Evolutionary conservation across 208 protist genomes (phyloP).

Genomic region (Leishmania gerbilli): DNA sequence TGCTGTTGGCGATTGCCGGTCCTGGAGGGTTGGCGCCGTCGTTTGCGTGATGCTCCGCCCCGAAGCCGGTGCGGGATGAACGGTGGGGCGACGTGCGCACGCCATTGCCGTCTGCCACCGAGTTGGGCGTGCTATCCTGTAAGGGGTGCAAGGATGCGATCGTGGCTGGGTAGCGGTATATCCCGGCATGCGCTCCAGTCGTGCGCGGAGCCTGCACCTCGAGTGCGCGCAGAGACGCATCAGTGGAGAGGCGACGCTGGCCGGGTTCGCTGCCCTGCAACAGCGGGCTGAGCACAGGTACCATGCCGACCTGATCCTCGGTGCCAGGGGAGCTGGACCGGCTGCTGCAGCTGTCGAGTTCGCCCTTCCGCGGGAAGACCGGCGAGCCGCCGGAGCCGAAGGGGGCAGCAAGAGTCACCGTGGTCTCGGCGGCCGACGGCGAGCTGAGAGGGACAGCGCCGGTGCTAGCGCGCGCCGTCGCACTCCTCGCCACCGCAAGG

Average conservation of each 20-base stretch:
- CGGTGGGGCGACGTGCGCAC: not conserved
- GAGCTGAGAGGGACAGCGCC: slow-evolving; percentile 1
- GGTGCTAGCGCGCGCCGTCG: not conserved
- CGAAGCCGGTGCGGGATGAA: not conserved
- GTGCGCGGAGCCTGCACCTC: slow-evolving; percentile 10
- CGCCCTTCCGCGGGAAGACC: not conserved
- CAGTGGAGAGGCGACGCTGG: not conserved
- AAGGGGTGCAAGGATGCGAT: not conserved
- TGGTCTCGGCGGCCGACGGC: not conserved
- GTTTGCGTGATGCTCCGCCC: not conserved
- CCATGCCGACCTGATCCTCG: slow-evolving; percentile 30
- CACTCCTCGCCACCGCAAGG: slow-evolving; percentile 1
- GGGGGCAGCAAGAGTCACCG: not conserved
- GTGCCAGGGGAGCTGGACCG: slow-evolving; percentile 27
- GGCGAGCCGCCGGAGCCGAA: not conserved
- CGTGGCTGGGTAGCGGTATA: slow-evolving; percentile 6
- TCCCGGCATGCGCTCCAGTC: not conserved
- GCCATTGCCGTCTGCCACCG: not conserved
- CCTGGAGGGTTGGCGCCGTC: not conserved
- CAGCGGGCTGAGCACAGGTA: slow-evolving; percentile 30
- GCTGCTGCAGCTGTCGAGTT: slow-evolving; percentile 22
- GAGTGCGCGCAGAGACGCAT: not conserved
- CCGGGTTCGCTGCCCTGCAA: slow-evolving; percentile 1
- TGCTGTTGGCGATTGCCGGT: not conserved
- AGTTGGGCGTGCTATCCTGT: not conserved